Conservation (phyloP, 1,139 yeast species). For the Yamadazyma membranifaciens region DNA sequence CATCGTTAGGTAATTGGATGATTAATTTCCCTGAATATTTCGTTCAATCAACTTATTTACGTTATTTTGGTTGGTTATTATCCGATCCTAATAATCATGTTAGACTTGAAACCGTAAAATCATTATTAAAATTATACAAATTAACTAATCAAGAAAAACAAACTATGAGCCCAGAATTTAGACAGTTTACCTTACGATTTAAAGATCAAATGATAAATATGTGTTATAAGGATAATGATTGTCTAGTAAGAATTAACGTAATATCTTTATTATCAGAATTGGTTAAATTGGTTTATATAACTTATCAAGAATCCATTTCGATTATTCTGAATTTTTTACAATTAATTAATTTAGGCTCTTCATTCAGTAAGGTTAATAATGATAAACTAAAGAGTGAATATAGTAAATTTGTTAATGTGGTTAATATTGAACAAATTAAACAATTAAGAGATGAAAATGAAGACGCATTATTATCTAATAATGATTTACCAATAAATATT, state of each 20-base stretch:
- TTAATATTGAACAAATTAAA: conserved; percentile 18
- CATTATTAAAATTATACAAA: conserved; percentile 51
- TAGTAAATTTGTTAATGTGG: conserved; percentile 27
- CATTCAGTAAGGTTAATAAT: conserved; percentile 17
- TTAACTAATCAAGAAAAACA: conserved; percentile 17
- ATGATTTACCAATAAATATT: conserved; percentile 13
- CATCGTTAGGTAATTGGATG: conserved; percentile 66
- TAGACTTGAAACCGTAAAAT: conserved; percentile 62
- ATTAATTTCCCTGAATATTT: conserved; percentile 67
- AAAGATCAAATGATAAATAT: conserved; percentile 65
- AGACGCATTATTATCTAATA: background rate
- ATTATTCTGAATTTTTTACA: conserved; percentile 46
- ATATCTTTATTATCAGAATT: conserved; percentile 56
- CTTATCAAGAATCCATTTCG: conserved; percentile 47
- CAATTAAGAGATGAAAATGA: conserved; percentile 23
- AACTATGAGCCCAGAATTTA: conserved; percentile 42
- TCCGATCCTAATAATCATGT: conserved; percentile 67
- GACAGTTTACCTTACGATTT: conserved; percentile 73
- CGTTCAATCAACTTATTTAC: conserved; percentile 64
- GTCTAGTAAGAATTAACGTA: conserved; percentile 52
- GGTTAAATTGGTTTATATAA: conserved; percentile 60
- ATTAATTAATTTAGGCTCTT: conserved; percentile 24
- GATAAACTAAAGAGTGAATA: conserved; percentile 36
- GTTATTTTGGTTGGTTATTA: conserved; percentile 82
- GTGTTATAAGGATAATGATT: conserved; percentile 31